A percentile compares a stretch with the other conserved stretches of the same genome.
These are phyloP conservation scores for Leishmania braziliensis DNA, from an alignment of 208 protist genomes.

Conservation along the genomic window DNA sequence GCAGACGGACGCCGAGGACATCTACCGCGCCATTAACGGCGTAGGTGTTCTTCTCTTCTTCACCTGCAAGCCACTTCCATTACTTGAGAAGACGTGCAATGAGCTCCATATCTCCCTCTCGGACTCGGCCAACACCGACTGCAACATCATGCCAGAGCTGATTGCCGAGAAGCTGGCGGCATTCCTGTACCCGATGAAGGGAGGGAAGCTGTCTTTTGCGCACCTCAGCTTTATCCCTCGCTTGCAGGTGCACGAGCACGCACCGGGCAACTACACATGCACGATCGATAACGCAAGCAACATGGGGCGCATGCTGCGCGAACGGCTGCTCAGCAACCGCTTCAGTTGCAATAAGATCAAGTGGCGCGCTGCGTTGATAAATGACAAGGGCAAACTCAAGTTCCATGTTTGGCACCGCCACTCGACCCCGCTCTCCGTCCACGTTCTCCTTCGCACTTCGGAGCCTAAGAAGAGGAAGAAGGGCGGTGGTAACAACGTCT, in stretches of 20 bases:
- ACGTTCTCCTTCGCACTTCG: conserved; percentile 63
- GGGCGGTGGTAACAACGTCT: conserved; percentile 17
- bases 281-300: conserved; percentile 75
- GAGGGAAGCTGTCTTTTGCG: conserved; percentile 32
- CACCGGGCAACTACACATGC: conserved; percentile 77
- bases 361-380: conserved; percentile 59
- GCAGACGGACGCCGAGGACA: conserved; percentile 36
- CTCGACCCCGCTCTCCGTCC: conserved; percentile 35
- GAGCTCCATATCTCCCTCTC: conserved; percentile 63
- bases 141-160: conserved; percentile 52
- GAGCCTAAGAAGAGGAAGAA: conserved; percentile 78
- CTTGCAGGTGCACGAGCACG: conserved; percentile 82
- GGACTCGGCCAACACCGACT: conserved; percentile 50
- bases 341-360: conserved; percentile 83
- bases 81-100: conserved; percentile 40
- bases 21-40: conserved; percentile 60
- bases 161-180: conserved; percentile 68
- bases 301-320: conserved; percentile 51
- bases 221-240: conserved; percentile 68
- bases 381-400: conserved; percentile 43
- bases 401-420: conserved; percentile 78
- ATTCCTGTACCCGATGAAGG: conserved; percentile 54
- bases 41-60: conserved; percentile 67
- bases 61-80: conserved; percentile 34
- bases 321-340: conserved; percentile 73